A percentile compares a stretch with the other conserved stretches of the same genome.
These are phyloP conservation scores for Aspergillus saccharolyticus DNA, from an alignment of 495 filamentous ascomycete genomes.

Conservation along the genomic window DNA sequence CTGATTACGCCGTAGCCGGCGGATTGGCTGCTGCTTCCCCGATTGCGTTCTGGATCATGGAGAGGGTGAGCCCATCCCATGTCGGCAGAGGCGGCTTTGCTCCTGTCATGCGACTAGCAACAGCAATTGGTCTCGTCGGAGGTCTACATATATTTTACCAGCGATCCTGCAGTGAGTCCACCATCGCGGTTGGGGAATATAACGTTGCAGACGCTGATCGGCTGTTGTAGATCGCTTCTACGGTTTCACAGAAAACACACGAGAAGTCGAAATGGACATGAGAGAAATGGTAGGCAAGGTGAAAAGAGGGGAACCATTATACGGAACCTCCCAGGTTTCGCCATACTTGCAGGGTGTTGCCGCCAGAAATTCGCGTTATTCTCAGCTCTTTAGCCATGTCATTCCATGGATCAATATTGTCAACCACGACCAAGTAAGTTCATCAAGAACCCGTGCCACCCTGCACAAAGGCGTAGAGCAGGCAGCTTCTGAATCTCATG, in stretches of 20 bases:
- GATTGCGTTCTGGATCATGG: slow-evolving; percentile 67
- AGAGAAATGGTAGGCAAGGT: slow-evolving; percentile 94
- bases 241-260: slow-evolving; percentile 83
- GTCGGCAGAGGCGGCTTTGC: slow-evolving; percentile 76
- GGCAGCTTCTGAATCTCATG: neutral
- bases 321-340: slow-evolving; percentile 70
- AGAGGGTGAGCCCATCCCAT: slow-evolving; percentile 74
- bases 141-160: slow-evolving; percentile 79
- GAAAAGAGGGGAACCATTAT: slow-evolving; percentile 86
- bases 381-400: slow-evolving; percentile 72
- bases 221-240: slow-evolving; percentile 65
- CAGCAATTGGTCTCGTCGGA: slow-evolving; percentile 63
- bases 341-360: slow-evolving; percentile 93
- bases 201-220: neutral
- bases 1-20: slow-evolving; percentile 71
- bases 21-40: slow-evolving; percentile 64
- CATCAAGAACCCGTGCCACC: neutral
- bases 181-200: neutral
- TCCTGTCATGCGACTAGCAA: slow-evolving; percentile 72
- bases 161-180: slow-evolving; percentile 57
- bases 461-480: neutral
- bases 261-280: slow-evolving; percentile 95
- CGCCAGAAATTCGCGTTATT: slow-evolving; percentile 85
- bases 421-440: slow-evolving; percentile 74
- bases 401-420: slow-evolving; percentile 97